Evolutionary conservation across 2,329 filamentous ascomycete genomes (phyloP), one percentile per base, ranked within the genome.

Genomic region (Blastomyces silverae): DNA sequence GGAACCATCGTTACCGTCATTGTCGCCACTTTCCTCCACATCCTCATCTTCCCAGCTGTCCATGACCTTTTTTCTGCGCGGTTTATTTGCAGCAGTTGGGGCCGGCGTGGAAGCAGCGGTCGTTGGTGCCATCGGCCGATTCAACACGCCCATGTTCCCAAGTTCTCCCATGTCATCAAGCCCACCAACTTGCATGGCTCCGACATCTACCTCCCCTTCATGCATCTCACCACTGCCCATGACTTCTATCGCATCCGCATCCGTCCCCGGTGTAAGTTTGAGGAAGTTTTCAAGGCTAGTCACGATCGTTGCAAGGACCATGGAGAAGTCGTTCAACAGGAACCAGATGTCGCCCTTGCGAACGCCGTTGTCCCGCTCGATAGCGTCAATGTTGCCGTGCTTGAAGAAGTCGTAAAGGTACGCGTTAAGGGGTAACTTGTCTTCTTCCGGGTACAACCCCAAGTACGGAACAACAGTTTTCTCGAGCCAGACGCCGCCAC

Each of bases 391-490:
- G 70, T 88, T 84, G 3, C 89, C 89, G 69, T 92, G 87, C 74
- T 86, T 89, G 80, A 85, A 92, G 75, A 92, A 93, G 73, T 92
- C 88, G 66, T 88, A 85, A 0, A 92, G 76, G 64, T 76, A 78
- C 0, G 76, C 76, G 62, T 79, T 78, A 17, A 78, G 67, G 66
- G 75, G 67, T 64, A 81, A 79, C 2, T 77, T 72, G 5, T 76
- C 73, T 63, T 88, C 84, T 34, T 85, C 78, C 0, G 85, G 84
- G 69, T 83, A 83, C 13, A 90, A 76, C 5, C 82, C 81, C 4
- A 92, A 80, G 71, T 89, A 84, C 0, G 90, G 90, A 31, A 93
- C 85, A 1, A 88, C 86, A 0, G 87, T 83, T 70, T 90, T 84
- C 70, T 93, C 90, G 0, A 93, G 82, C 77, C 91, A 92, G 0